Conservation (phyloP, 78 protist genomes). For the Speleostelium caveatum region DNA sequence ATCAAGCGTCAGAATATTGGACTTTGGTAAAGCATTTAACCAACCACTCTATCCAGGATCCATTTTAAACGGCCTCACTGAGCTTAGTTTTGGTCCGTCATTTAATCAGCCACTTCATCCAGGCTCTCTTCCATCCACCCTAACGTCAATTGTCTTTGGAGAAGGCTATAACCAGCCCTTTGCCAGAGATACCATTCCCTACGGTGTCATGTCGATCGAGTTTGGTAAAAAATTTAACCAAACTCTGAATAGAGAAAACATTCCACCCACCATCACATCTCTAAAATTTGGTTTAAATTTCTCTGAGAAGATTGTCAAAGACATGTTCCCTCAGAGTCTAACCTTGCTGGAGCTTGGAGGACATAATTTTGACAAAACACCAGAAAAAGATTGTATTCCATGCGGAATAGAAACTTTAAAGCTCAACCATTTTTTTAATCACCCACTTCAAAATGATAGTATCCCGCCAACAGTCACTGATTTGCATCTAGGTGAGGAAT, state of each 20-base stretch:
- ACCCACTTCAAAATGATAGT: not conserved
- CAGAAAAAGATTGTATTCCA: too few species aligned
- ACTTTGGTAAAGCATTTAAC: slow-evolving; percentile 12
- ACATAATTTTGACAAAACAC: too few species aligned
- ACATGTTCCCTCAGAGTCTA: too few species aligned
- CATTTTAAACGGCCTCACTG: not conserved
- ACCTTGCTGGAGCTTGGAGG: too few species aligned
- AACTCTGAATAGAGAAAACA: not conserved
- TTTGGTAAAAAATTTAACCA: slow-evolving; percentile 11
- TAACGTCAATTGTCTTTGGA: too few species aligned
- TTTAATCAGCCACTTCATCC: not conserved
- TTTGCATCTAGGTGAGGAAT: too few species aligned
- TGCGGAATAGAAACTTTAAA: too few species aligned
- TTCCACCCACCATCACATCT: slow-evolving; percentile 7
- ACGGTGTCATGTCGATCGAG: not conserved
- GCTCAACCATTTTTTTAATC: too few species aligned
- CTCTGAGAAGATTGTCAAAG: not conserved
- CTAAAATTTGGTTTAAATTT: slow-evolving; percentile 1
- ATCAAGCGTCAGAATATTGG: not conserved
- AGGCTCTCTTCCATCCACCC: too few species aligned
- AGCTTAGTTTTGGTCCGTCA: too few species aligned
- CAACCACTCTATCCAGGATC: slow-evolving; percentile 2
- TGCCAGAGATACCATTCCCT: not conserved
- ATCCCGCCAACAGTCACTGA: slow-evolving; percentile 26
- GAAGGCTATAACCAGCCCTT: too few species aligned